A percentile compares a stretch with the other conserved stretches of the same genome.
phyloP scores from a whole-genome alignment of 1,284 basidiomycete genomes.

The Exobasidium rhododendri region DNA sequence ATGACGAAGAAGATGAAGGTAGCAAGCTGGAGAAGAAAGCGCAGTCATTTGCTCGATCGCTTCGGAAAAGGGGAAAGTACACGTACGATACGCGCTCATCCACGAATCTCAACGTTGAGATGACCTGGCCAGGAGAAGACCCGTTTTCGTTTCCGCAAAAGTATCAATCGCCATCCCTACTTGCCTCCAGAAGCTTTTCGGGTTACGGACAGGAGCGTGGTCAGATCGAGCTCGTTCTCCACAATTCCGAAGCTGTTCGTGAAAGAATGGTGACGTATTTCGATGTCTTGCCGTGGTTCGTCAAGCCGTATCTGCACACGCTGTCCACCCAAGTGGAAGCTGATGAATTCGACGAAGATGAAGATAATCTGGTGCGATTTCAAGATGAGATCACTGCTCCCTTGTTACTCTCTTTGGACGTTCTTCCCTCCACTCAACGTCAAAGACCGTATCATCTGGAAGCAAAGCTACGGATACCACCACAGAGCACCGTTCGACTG shows the following conservation, averaged over 20 bases:
- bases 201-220: constrained; percentile 76
- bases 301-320: constrained; percentile 83
- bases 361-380: constrained; percentile 29
- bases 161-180: constrained; percentile 60
- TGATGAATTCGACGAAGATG: constrained; percentile 11
- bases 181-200: constrained; percentile 68
- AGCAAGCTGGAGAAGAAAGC: neutral
- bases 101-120: constrained; percentile 4
- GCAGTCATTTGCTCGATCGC: neutral
- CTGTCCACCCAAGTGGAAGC: constrained; percentile 58
- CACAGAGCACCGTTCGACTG: constrained; percentile 63
- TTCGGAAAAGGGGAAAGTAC: constrained; percentile 5
- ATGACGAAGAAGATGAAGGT: constrained; percentile 12
- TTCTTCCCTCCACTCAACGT: constrained; percentile 28
- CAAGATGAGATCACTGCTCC: constrained; percentile 25
- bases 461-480: constrained; percentile 66
- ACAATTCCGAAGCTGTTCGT: constrained; percentile 61
- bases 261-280: constrained; percentile 69
- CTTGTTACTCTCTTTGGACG: constrained; percentile 28
- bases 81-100: neutral
- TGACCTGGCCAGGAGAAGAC: constrained; percentile 12
- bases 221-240: constrained; percentile 67
- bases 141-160: constrained; percentile 29
- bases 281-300: constrained; percentile 89
- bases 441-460: constrained; percentile 57